Evolutionary conservation across 768 basidiomycete species (phyloP), one percentile per base, ranked within the genome.

Genomic region (Kwoniella bestiolae): DNA sequence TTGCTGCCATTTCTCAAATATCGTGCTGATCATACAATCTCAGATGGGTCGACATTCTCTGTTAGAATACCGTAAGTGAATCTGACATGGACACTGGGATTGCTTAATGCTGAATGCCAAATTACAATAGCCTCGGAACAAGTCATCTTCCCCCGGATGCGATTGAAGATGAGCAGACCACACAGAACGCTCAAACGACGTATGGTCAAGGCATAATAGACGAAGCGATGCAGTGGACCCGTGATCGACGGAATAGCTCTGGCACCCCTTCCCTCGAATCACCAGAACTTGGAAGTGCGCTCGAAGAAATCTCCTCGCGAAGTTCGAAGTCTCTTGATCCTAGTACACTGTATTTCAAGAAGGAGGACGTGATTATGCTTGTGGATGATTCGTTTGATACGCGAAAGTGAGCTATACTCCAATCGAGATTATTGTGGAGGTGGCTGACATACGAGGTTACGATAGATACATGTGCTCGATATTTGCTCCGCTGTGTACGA

Each of bases 151-250:
- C 82, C 1, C 45, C 69, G 3, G 75, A 78, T 9, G 69, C 73
- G 35, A 69, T 82, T 3, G 74, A 81, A 16, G 68, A 67, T 7
- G 60, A 41, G 8, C 56, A 44, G n/a, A 55, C 61, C 11, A 50
- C 50, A 7, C 34, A 45, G 21, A 63, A 59, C 12, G 29, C 58
- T 26, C 61, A 70, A 35, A 58, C 51, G 29, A 66, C 63, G 14
- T 83, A 82, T 55, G 82, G 79, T 3, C 65, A 77, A 56, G 82
- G 78, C 1, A 78, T 82, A 44, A 76, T 83, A n/a, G 82, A 82
- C 26, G 83, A 83, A 62, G 82, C 81, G 1, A 74, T 79, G 47
- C 78, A 80, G 34, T 83, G 82, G 81, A 78, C 69, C 25, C 34
- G 66, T 29, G 70, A 78, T 26, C 41, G 67, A n/a, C 61, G 74